These are phyloP conservation scores for Metrosideros polymorpha DNA, from an alignment of 441 rosid species.

Conservation along the genomic window DNA sequence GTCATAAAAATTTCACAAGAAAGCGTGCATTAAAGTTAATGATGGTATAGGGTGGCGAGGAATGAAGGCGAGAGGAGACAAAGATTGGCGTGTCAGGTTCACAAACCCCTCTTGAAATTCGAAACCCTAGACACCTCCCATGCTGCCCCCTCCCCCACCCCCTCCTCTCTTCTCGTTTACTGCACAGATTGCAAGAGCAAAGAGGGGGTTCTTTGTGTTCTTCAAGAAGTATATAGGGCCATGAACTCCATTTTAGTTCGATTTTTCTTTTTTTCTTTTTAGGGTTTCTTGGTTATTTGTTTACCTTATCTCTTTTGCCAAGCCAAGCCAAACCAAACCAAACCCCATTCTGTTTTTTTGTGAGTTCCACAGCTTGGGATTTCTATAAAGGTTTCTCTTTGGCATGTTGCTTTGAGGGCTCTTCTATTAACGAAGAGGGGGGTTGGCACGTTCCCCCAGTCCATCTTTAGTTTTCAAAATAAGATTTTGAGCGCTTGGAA, in stretches of 20 bases:
- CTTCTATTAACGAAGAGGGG: background rate
- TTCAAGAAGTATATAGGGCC: background rate
- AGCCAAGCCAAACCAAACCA: background rate
- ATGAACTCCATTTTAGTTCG: background rate
- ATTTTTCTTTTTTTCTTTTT: background rate
- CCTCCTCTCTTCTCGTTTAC: background rate
- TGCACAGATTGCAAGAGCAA: background rate
- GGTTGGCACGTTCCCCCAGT: background rate
- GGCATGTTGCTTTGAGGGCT: background rate
- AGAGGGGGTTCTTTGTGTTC: background rate
- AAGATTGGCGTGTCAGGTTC: background rate
- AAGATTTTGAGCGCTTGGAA: background rate
- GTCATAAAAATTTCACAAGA: background rate
- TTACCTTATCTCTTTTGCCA: background rate
- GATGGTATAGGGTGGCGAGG: background rate
- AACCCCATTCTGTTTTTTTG: background rate
- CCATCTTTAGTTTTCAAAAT: background rate
- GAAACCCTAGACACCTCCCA: background rate
- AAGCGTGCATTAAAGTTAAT: background rate
- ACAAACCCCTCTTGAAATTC: background rate
- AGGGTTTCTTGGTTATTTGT: background rate
- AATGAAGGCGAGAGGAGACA: background rate
- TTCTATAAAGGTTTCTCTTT: background rate
- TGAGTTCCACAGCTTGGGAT: background rate
- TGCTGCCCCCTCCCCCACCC: no score